Percentiles rank a stretch among this genome's conserved stretches.
Evolutionary conservation across 2,329 filamentous ascomycete species (phyloP).

Genomic region (Monosporascus sp.): DNA sequence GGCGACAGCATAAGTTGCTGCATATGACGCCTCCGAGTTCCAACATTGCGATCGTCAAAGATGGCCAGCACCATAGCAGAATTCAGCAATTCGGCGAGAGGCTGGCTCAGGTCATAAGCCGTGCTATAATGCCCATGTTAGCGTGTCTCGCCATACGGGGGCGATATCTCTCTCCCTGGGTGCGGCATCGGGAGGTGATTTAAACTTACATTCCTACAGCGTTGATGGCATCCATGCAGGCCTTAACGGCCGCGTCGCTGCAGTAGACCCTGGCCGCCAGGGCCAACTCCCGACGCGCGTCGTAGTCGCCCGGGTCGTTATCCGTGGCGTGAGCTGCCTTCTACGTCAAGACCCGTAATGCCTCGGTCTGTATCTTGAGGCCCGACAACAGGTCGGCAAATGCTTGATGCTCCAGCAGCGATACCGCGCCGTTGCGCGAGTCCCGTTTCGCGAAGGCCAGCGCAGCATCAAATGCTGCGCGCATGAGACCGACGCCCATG

Average conservation of each 20-base stretch:
- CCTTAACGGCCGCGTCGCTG: constrained; percentile 43
- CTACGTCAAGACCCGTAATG: constrained; percentile 45
- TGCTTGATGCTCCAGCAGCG: constrained; percentile 42
- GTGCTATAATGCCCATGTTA: constrained; percentile 19
- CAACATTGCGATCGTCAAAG: constrained; percentile 51
- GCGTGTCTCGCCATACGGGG: background rate
- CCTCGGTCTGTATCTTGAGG: constrained; percentile 47
- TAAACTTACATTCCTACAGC: constrained; percentile 42
- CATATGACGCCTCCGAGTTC: constrained; percentile 43
- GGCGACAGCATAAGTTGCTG: constrained; percentile 38
- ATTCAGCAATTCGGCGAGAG: constrained; percentile 38
- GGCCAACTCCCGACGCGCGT: constrained; percentile 37
- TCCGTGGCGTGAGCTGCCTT: constrained; percentile 42
- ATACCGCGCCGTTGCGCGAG: constrained; percentile 36
- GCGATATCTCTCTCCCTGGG: no score
- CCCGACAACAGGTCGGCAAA: constrained; percentile 47
- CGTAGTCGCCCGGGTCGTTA: constrained; percentile 33
- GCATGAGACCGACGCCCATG: constrained; percentile 49
- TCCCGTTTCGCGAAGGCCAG: constrained; percentile 44
- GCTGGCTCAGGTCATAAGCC: constrained; percentile 35
- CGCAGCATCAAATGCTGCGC: constrained; percentile 46
- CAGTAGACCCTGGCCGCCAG: constrained; percentile 47
- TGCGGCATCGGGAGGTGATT: background rate
- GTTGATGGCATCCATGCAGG: constrained; percentile 43
- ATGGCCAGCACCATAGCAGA: constrained; percentile 41